These are phyloP conservation scores for Colletotrichum viniferum DNA, from an alignment of 2,329 filamentous ascomycete genomes.

Conservation along the genomic window DNA sequence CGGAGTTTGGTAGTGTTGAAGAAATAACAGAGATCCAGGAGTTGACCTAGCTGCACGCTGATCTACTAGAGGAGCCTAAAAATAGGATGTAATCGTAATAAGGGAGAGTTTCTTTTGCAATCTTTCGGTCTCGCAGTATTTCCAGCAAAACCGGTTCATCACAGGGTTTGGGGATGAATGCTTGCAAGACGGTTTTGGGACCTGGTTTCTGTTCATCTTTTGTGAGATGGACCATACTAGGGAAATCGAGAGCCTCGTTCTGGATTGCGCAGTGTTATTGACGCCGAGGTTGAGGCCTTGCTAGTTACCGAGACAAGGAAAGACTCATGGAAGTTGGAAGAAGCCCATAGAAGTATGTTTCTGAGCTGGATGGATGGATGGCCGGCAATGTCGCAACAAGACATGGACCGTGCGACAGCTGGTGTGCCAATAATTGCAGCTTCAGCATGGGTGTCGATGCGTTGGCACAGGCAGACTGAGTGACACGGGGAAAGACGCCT, in stretches of 20 bases:
- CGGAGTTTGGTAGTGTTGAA: neutral
- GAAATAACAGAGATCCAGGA: neutral
- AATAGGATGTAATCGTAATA: too few relatives aligned
- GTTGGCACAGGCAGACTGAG: neutral
- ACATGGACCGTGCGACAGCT: conserved; percentile 3
- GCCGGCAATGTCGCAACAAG: neutral
- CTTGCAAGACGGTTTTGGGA: neutral
- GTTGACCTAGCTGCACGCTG: neutral
- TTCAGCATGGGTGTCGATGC: neutral
- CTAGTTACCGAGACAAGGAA: neutral
- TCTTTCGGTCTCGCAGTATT: neutral
- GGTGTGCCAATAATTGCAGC: neutral
- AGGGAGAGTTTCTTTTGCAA: too few relatives aligned
- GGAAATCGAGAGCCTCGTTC: neutral
- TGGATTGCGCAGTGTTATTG: neutral
- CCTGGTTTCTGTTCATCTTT: neutral
- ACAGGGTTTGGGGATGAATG: neutral
- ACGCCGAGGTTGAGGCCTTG: neutral
- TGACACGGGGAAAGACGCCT: neutral
- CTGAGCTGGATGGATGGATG: neutral
- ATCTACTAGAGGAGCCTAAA: neutral
- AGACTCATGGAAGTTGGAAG: neutral
- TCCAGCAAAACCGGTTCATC: neutral
- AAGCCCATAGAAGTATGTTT: neutral
- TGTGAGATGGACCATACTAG: neutral